These are phyloP conservation scores for Senecio squalidus DNA, from an alignment of 140 eudicot species.

Conservation along the genomic window DNA sequence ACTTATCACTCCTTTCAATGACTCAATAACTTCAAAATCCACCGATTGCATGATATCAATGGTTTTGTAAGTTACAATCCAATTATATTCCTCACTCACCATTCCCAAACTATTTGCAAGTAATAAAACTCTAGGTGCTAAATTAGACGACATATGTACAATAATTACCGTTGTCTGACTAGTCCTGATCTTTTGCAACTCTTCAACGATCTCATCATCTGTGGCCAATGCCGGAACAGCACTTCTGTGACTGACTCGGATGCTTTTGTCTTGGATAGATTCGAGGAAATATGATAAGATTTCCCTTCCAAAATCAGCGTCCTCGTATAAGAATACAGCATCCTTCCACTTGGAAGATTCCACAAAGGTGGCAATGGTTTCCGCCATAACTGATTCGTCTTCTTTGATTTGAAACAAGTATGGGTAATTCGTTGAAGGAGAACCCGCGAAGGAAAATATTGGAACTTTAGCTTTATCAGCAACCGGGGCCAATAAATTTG, in stretches of 20 bases:
- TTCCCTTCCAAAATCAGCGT: constrained; percentile 25
- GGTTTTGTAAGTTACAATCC: constrained; percentile 39
- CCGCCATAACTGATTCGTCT: constrained; percentile 26
- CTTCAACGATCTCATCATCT: constrained; percentile 26
- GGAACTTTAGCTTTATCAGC: constrained; percentile 43
- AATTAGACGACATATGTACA: constrained; percentile 28
- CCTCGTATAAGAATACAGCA: constrained; percentile 29
- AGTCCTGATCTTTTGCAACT: constrained; percentile 27
- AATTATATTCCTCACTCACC: constrained; percentile 37
- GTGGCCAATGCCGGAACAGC: constrained; percentile 21
- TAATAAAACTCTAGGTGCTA: constrained; percentile 28
- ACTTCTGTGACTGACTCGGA: constrained; percentile 13
- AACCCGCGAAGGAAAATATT: constrained; percentile 29
- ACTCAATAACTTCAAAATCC: constrained; percentile 16
- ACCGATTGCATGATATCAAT: constrained; percentile 19
- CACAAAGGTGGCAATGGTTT: constrained; percentile 28
- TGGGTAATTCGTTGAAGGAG: constrained; percentile 19
- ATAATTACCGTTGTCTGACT: constrained; percentile 38
- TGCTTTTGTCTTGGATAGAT: constrained; percentile 22
- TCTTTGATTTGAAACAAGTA: constrained; percentile 32
- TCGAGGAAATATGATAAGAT: constrained; percentile 20
- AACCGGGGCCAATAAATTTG: constrained; percentile 30
- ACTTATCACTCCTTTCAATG: constrained; percentile 22
- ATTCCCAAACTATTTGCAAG: constrained; percentile 33
- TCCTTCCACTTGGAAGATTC: constrained; percentile 20